phyloP scores from a whole-genome alignment of 306 rosid genomes.

The Canavalia ensiformis region DNA sequence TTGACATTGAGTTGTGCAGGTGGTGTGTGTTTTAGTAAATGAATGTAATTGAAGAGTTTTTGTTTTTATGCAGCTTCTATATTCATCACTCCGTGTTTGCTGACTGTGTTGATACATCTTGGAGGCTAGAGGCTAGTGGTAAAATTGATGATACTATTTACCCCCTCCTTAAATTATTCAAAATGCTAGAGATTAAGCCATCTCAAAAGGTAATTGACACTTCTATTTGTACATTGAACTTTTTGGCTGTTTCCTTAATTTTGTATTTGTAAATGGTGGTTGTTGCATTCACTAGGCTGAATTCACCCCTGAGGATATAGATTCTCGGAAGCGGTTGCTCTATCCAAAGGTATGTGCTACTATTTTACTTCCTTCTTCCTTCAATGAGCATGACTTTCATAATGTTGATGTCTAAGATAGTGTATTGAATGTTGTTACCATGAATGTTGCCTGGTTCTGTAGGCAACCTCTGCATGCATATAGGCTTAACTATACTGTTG shows the following conservation, averaged over 20 bases:
- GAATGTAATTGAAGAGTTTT: conserved; percentile 13
- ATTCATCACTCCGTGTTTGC: conserved; percentile 62
- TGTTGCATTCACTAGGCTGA: conserved; percentile 68
- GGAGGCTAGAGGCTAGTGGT: conserved; percentile 69
- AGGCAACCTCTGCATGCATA: background rate
- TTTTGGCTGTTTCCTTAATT: background rate
- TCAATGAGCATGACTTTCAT: background rate
- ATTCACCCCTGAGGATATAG: conserved; percentile 82
- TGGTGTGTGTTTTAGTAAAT: background rate
- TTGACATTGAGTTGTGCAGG: background rate
- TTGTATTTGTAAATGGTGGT: conserved; percentile 6
- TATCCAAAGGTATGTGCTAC: conserved; percentile 60
- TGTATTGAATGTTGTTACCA: background rate
- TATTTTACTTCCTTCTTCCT: background rate
- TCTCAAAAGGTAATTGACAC: conserved; percentile 58
- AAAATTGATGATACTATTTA: conserved; percentile 60
- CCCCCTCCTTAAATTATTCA: conserved; percentile 73
- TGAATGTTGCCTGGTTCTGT: background rate
- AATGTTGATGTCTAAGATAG: background rate
- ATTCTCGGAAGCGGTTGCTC: conserved; percentile 73
- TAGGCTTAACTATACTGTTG: conserved; percentile 29
- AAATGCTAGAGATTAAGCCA: conserved; percentile 69
- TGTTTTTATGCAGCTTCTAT: conserved; percentile 65
- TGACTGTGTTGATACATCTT: conserved; percentile 58
- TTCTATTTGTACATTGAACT: background rate